Percentiles rank a stretch among this genome's conserved stretches.
phyloP scores from a whole-genome alignment of 441 rosid genomes.

The Erodium trifolium region DNA sequence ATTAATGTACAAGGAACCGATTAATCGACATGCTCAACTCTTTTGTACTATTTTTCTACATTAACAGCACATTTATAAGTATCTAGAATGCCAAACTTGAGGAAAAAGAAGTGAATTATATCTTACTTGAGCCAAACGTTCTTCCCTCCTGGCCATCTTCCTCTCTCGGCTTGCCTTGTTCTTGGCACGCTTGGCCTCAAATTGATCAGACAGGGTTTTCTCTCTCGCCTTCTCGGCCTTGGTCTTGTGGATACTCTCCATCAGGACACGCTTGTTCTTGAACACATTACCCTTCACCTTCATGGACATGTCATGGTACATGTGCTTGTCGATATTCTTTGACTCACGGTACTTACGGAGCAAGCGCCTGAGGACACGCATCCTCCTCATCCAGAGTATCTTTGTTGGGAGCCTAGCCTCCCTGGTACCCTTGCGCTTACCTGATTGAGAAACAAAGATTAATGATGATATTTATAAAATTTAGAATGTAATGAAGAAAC shows the following conservation, averaged over 20 bases:
- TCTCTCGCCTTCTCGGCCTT: background rate
- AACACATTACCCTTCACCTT: background rate
- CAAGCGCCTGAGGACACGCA: background rate
- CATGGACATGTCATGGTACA: background rate
- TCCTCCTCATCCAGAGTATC: background rate
- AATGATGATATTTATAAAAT: no score
- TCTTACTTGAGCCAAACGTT: background rate
- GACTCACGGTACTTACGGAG: background rate
- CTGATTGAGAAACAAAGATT: background rate
- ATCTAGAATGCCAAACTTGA: background rate
- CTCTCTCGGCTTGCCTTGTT: background rate
- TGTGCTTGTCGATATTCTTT: background rate
- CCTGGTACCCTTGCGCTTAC: background rate
- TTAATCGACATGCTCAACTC: no score
- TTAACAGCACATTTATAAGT: no score
- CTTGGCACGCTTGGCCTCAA: background rate
- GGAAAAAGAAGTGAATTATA: background rate
- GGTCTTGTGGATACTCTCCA: background rate
- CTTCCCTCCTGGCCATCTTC: background rate
- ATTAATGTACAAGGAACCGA: no score
- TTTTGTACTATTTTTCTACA: no score
- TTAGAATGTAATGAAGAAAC: background rate
- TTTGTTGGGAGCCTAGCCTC: background rate
- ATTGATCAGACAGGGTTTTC: background rate
- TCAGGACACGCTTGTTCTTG: background rate